A percentile compares a stretch with the other conserved stretches of the same genome.
These are phyloP conservation scores for Taxillus chinensis DNA, from an alignment of 164 flowering plant species.

Conservation along the genomic window DNA sequence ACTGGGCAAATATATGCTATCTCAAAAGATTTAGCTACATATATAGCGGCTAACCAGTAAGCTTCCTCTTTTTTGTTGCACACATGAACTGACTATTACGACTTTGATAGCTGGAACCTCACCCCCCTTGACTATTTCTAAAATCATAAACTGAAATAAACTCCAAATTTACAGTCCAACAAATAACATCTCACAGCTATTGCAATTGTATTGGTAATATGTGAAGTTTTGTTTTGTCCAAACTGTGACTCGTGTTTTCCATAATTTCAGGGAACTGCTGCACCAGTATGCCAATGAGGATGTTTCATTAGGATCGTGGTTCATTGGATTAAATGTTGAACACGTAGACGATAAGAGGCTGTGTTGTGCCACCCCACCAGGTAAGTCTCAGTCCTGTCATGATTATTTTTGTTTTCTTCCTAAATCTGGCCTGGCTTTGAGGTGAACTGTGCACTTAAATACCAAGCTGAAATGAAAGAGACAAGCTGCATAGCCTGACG, in stretches of 20 bases:
- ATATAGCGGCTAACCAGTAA: conserved; percentile 49
- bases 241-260: too few relatives aligned
- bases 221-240: too few relatives aligned
- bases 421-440: background rate
- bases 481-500: too few relatives aligned
- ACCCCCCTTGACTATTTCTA: too few relatives aligned
- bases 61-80: conserved; percentile 6
- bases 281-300: conserved; percentile 90
- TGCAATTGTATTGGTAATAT: too few relatives aligned
- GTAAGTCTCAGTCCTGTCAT: conserved; percentile 19
- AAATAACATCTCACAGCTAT: too few relatives aligned
- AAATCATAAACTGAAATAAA: too few relatives aligned
- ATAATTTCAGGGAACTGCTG: conserved; percentile 42
- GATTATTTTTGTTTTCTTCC: background rate
- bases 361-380: conserved; percentile 83
- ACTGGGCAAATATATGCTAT: conserved; percentile 74
- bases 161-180: too few relatives aligned
- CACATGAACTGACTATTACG: too few relatives aligned
- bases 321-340: conserved; percentile 76
- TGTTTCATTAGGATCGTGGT: conserved; percentile 86
- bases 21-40: conserved; percentile 59
- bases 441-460: background rate
- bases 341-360: conserved; percentile 69
- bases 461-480: too few relatives aligned
- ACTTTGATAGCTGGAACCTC: too few relatives aligned